Conservation (phyloP, 2,329 filamentous ascomycete species). For the Beauveria sp. region DNA sequence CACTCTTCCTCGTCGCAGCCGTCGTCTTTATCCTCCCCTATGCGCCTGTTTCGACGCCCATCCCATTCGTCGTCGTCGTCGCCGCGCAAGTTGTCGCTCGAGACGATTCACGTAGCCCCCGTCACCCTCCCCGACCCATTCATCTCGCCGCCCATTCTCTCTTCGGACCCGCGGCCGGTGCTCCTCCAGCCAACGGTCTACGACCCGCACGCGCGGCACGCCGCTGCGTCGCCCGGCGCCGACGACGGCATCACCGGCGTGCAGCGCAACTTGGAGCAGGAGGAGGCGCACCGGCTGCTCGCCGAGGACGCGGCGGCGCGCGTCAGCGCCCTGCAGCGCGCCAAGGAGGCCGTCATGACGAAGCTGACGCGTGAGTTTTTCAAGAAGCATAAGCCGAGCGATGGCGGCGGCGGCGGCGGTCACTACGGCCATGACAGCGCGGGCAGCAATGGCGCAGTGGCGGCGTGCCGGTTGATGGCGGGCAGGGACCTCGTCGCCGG, state of each 20-base stretch:
- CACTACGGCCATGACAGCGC: background rate
- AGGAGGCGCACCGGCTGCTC: constrained; percentile 46
- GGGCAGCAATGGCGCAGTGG: constrained; percentile 22
- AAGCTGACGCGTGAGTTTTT: constrained; percentile 49
- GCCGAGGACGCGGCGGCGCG: constrained; percentile 51
- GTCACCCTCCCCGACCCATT: constrained; percentile 25
- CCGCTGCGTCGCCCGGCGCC: constrained; percentile 11
- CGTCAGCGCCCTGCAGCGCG: constrained; percentile 46
- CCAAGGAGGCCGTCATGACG: constrained; percentile 52
- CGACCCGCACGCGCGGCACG: constrained; percentile 29
- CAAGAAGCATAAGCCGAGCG: constrained; percentile 23
- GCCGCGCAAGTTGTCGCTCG: constrained; percentile 18
- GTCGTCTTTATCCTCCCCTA: constrained; percentile 12
- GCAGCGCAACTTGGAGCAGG: constrained; percentile 50
- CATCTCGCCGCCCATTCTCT: constrained; percentile 44
- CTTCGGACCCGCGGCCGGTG: constrained; percentile 40
- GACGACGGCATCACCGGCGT: constrained; percentile 47
- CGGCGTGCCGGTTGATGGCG: constrained; percentile 26
- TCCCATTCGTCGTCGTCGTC: constrained; percentile 6
- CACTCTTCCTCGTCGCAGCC: constrained; percentile 13
- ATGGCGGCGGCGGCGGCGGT: background rate
- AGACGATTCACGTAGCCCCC: constrained; percentile 18
- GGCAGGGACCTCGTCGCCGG: constrained; percentile 23
- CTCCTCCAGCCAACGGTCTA: constrained; percentile 53
- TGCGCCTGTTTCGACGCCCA: constrained; percentile 2